Conservation (phyloP, 2,329 filamentous ascomycete species). For the Ceratocystis huliohia region DNA sequence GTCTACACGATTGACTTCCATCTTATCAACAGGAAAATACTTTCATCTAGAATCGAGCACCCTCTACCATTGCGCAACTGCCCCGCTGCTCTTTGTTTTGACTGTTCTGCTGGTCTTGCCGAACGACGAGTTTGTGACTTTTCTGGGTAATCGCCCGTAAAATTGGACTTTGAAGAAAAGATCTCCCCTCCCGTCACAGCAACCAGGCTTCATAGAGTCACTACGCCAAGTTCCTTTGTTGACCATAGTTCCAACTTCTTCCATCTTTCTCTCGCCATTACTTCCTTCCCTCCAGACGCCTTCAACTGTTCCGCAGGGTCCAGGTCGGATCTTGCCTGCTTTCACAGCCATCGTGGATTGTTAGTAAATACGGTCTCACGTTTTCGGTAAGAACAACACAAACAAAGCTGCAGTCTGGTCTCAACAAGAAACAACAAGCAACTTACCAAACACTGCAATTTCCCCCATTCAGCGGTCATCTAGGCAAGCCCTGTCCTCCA, state of each 20-base stretch:
- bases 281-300: neutral
- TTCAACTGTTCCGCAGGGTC: neutral
- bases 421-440: conserved; percentile 4
- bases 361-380: neutral
- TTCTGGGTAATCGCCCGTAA: neutral
- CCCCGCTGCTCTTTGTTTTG: neutral
- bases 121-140: neutral
- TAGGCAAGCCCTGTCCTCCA: neutral
- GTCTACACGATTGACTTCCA: too few relatives aligned
- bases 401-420: neutral
- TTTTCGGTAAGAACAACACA: neutral
- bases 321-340: neutral
- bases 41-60: too few relatives aligned
- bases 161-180: neutral
- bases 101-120: neutral
- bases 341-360: neutral
- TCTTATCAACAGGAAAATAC: too few relatives aligned
- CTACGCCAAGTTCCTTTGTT: neutral
- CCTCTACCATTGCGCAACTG: too few relatives aligned
- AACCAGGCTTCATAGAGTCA: neutral
- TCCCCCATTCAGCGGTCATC: neutral
- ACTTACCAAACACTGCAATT: neutral
- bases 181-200: neutral
- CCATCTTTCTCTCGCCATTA: neutral
- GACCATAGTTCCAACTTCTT: neutral